A percentile compares a stretch with the other conserved stretches of the same genome.
These are phyloP conservation scores for Ricinus communis DNA, from an alignment of 345 rosid species.

Conservation along the genomic window DNA sequence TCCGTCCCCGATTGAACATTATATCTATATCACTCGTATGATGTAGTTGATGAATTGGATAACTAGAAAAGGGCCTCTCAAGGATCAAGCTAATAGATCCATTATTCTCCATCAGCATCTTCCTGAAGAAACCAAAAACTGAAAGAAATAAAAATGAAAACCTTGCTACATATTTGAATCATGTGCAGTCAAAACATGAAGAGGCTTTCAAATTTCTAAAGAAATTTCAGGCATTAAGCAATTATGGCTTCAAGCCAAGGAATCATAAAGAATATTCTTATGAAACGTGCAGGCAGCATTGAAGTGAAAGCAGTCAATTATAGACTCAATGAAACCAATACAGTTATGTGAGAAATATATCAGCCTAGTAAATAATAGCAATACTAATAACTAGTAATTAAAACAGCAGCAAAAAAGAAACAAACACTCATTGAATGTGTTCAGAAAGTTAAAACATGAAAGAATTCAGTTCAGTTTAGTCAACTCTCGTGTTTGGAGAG, in stretches of 20 bases:
- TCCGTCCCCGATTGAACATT: slow-evolving; percentile 70
- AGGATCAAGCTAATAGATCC: slow-evolving; percentile 74
- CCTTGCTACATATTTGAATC: slow-evolving; percentile 20
- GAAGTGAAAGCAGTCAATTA: neutral
- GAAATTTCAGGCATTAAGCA: neutral
- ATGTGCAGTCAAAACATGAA: slow-evolving; percentile 7
- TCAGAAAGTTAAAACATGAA: no score
- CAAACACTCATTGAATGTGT: no score
- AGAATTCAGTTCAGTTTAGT: no score
- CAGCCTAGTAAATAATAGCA: neutral
- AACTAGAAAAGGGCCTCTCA: slow-evolving; percentile 81
- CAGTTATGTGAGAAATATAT: neutral
- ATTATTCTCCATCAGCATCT: slow-evolving; percentile 52
- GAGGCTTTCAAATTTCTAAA: no score
- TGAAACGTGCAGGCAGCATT: neutral
- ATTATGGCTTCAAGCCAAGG: neutral
- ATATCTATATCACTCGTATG: slow-evolving; percentile 52
- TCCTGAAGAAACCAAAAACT: slow-evolving; percentile 62
- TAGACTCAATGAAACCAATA: neutral
- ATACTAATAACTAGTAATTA: no score
- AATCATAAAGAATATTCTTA: neutral
- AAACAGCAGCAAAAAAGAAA: no score
- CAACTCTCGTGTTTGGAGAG: no score
- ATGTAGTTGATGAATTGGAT: slow-evolving; percentile 65
- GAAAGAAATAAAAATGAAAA: slow-evolving; percentile 34